These are phyloP conservation scores for Phyllosticta citriasiana DNA, from an alignment of 2,329 filamentous ascomycete species.

Conservation along the genomic window DNA sequence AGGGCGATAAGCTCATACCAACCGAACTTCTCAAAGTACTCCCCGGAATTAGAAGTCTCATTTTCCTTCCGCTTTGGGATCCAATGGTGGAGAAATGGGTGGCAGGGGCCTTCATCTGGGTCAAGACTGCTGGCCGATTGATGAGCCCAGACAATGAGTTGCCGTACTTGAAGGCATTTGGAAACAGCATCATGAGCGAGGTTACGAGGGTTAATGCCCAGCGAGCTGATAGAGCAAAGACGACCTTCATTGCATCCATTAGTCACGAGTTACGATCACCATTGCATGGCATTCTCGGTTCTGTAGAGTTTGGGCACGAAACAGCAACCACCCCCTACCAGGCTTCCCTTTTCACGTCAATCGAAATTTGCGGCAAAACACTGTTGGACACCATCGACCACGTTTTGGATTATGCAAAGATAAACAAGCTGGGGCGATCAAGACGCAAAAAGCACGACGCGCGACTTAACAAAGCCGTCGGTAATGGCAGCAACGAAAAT, in stretches of 20 bases:
- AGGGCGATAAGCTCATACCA: constrained; percentile 22
- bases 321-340: constrained; percentile 9
- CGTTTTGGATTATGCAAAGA: constrained; percentile 26
- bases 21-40: constrained; percentile 23
- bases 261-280: constrained; percentile 24
- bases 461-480: neutral
- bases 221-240: constrained; percentile 29
- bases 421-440: constrained; percentile 23
- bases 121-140: constrained; percentile 6
- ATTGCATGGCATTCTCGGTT: constrained; percentile 7
- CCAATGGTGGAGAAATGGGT: constrained; percentile 7
- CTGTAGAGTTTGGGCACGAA: constrained; percentile 13
- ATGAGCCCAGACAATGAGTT: constrained; percentile 9
- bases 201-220: constrained; percentile 43
- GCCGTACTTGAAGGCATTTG: constrained; percentile 14
- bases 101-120: constrained; percentile 8
- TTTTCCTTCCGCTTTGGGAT: constrained; percentile 9
- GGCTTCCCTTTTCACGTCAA: constrained; percentile 13
- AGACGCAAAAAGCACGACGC: constrained; percentile 10
- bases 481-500: constrained; percentile 1
- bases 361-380: constrained; percentile 32
- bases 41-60: constrained; percentile 3
- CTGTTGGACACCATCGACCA: constrained; percentile 31
- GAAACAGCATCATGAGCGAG: constrained; percentile 47
- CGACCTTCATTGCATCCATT: constrained; percentile 33